Conservation (phyloP, 2,329 filamentous ascomycete species). For the Calonectria henricotiae region DNA sequence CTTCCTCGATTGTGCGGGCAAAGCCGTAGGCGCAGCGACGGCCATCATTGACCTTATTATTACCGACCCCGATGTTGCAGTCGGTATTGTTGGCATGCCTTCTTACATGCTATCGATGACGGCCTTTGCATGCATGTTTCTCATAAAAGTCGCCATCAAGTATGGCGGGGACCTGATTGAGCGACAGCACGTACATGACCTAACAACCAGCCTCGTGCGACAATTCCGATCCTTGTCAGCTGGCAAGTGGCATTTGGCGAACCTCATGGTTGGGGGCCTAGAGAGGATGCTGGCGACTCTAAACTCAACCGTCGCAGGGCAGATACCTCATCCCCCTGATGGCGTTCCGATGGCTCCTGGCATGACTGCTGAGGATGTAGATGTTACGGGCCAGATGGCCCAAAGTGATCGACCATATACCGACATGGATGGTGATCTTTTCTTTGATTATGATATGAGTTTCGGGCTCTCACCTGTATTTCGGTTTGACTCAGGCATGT, state of each 20-base stretch:
- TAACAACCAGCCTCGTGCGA: conserved; percentile 60
- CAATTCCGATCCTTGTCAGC: conserved; percentile 61
- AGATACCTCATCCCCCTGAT: conserved; percentile 34
- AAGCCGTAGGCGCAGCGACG: conserved; percentile 60
- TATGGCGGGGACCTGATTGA: conserved; percentile 63
- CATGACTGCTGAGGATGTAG: conserved; percentile 40
- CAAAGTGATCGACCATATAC: conserved; percentile 46
- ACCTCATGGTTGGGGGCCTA: conserved; percentile 66
- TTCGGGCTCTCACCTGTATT: conserved; percentile 53
- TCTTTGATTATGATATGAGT: conserved; percentile 54
- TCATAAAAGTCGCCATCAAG: conserved; percentile 65
- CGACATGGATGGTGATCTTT: conserved; percentile 50
- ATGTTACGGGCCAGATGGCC: conserved; percentile 43
- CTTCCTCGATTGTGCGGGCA: conserved; percentile 56
- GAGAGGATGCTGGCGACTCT: conserved; percentile 59
- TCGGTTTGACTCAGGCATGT: conserved; percentile 51
- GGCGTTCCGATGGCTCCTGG: conserved; percentile 32
- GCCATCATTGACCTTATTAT: conserved; percentile 64
- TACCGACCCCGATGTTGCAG: conserved; percentile 61
- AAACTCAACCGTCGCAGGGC: conserved; percentile 37
- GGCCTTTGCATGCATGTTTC: conserved; percentile 69
- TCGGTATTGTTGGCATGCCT: conserved; percentile 63
- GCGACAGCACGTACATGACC: conserved; percentile 58
- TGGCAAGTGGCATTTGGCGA: conserved; percentile 65
- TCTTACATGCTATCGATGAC: conserved; percentile 70